phyloP scores from a whole-genome alignment of 768 basidiomycete species.

The Boletus huronensis region DNA sequence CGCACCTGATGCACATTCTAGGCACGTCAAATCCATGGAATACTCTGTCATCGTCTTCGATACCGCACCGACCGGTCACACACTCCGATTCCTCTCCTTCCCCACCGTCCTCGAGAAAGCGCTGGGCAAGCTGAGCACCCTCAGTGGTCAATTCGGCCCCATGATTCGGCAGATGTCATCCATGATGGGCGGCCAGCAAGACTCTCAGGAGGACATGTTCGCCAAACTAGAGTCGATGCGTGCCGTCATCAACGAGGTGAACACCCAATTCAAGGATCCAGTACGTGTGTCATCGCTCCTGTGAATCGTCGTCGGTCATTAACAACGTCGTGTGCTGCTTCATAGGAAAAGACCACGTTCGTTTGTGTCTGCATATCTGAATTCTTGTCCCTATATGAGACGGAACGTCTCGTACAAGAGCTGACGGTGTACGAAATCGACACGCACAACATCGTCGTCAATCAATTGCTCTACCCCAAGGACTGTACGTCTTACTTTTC shows the following conservation, averaged over 20 bases:
- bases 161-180: conserved; percentile 96
- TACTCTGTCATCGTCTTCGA: conserved; percentile 99
- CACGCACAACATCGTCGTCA: conserved; percentile 98
- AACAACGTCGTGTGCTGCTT: background rate
- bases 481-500: conserved; percentile 51
- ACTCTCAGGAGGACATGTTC: conserved; percentile 97
- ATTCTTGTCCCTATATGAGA: conserved; percentile 97
- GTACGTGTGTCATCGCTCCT: conserved; percentile 42
- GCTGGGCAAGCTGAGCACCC: conserved; percentile 85
- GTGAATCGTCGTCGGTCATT: background rate
- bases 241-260: conserved; percentile 95
- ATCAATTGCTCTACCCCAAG: conserved; percentile 94
- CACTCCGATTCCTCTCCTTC: conserved; percentile 97
- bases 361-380: conserved; percentile 99
- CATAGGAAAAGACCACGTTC: conserved; percentile 95
- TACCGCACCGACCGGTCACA: conserved; percentile 98
- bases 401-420: conserved; percentile 96
- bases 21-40: conserved; percentile 99
- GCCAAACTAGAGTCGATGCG: conserved; percentile 97
- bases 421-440: conserved; percentile 93
- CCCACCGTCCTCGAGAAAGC: conserved; percentile 97
- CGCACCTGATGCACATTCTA: conserved; percentile 30
- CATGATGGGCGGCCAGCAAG: conserved; percentile 92
- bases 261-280: conserved; percentile 98
- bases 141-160: conserved; percentile 94